Evolutionary conservation across 495 filamentous ascomycete genomes (phyloP).

Genomic region (Hyphodiscus hymeniophilus): DNA sequence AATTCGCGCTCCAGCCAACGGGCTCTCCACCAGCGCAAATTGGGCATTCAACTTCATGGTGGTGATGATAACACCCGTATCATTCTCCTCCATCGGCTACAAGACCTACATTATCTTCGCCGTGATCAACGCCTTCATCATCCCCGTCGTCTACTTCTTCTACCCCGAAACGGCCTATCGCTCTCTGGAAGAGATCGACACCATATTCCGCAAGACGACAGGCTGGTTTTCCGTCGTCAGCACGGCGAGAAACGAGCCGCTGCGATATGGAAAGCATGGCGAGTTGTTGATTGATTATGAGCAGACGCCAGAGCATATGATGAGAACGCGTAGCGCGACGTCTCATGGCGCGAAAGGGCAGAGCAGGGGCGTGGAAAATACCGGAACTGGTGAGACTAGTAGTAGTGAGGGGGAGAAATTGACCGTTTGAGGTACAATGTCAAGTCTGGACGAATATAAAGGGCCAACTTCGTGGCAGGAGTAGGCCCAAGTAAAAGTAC

Average conservation of each 20-base stretch:
- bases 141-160: slow-evolving; percentile 66
- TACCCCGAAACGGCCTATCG: slow-evolving; percentile 69
- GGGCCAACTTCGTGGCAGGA: too few relatives aligned
- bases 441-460: too few relatives aligned
- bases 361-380: neutral
- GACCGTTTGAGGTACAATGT: neutral
- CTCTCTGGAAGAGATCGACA: slow-evolving; percentile 68
- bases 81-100: slow-evolving; percentile 59
- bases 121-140: slow-evolving; percentile 64
- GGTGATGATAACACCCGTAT: slow-evolving; percentile 64
- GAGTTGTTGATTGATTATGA: slow-evolving; percentile 57
- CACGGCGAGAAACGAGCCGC: slow-evolving; percentile 51
- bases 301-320: slow-evolving; percentile 27
- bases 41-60: slow-evolving; percentile 55
- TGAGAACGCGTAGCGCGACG: neutral
- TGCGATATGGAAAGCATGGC: slow-evolving; percentile 63
- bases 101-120: slow-evolving; percentile 76
- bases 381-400: neutral
- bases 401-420: neutral
- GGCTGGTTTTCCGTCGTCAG: slow-evolving; percentile 51
- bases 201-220: slow-evolving; percentile 60
- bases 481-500: too few relatives aligned
- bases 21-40: slow-evolving; percentile 52
- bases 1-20: slow-evolving; percentile 67
- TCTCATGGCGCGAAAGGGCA: neutral